Evolutionary conservation across 2,329 filamentous ascomycete genomes (phyloP).

Genomic region (Diplodia sapinea): DNA sequence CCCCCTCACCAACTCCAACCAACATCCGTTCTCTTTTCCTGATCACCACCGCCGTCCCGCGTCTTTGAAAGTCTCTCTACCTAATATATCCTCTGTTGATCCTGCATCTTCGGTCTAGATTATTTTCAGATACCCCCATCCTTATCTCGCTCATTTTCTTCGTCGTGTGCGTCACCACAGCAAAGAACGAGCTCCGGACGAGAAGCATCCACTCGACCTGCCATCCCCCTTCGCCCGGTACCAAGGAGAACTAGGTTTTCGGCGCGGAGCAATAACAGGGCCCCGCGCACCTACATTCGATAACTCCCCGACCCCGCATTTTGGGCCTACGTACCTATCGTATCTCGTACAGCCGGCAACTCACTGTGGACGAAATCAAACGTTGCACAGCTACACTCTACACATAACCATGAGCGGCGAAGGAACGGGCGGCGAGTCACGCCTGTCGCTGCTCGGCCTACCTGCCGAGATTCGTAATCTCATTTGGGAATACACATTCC

Average conservation of each 20-base stretch:
- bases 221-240: not conserved
- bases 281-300: not conserved
- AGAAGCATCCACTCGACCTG: not conserved
- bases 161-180: not conserved
- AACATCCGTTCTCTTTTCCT: not conserved
- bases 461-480: conserved; percentile 32
- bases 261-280: not conserved
- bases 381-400: too few species aligned
- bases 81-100: not conserved
- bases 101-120: not conserved
- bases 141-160: not conserved
- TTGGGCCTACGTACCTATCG: not conserved
- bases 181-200: conserved; percentile 5
- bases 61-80: not conserved
- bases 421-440: not conserved
- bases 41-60: not conserved
- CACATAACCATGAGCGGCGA: conserved; percentile 13
- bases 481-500: conserved; percentile 33
- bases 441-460: conserved; percentile 30
- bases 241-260: not conserved
- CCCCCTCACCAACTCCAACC: conserved; percentile 2
- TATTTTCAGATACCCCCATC: not conserved
- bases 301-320: conserved; percentile 1
- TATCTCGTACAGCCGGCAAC: not conserved
- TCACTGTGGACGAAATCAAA: not conserved